Conservation (phyloP, 306 rosid species). For the Cucumis melo region DNA sequence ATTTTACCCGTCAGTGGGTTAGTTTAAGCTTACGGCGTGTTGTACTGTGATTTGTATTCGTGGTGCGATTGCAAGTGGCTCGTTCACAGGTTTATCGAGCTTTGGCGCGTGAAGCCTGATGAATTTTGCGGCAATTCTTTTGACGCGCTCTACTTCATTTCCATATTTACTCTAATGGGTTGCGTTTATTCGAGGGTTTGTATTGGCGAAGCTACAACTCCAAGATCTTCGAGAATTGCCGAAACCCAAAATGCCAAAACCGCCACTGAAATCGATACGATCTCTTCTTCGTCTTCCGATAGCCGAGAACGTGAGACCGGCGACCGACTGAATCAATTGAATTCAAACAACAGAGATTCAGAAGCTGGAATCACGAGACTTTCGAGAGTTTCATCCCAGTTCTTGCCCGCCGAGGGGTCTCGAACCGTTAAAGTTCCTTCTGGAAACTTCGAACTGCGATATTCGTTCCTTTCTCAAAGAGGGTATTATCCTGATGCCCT, state of each 20-base stretch:
- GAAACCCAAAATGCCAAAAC: constrained; percentile 25
- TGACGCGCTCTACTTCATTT: constrained; percentile 16
- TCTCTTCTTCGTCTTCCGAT: constrained; percentile 32
- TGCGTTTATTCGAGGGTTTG: constrained; percentile 84
- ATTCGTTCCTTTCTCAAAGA: constrained; percentile 72
- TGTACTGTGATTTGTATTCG: background rate
- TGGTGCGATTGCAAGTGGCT: background rate
- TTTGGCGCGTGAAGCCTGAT: constrained; percentile 18
- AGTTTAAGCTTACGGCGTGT: constrained; percentile 3
- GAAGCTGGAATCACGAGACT: constrained; percentile 71
- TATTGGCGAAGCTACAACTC: constrained; percentile 45
- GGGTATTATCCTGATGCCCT: constrained; percentile 97
- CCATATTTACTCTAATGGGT: constrained; percentile 40
- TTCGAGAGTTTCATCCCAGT: constrained; percentile 88
- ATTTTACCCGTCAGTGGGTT: background rate
- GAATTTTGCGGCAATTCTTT: constrained; percentile 22
- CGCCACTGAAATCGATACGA: constrained; percentile 15
- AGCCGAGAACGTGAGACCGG: constrained; percentile 28
- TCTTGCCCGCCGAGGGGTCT: constrained; percentile 83
- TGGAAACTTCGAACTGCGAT: constrained; percentile 41
- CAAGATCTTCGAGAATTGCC: constrained; percentile 30
- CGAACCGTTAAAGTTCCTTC: constrained; percentile 49
- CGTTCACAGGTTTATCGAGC: background rate
- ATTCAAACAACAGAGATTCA: constrained; percentile 38
- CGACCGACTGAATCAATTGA: constrained; percentile 37